Evolutionary conservation across 768 basidiomycete genomes (phyloP).

Genomic region (Podaxis sp.): DNA sequence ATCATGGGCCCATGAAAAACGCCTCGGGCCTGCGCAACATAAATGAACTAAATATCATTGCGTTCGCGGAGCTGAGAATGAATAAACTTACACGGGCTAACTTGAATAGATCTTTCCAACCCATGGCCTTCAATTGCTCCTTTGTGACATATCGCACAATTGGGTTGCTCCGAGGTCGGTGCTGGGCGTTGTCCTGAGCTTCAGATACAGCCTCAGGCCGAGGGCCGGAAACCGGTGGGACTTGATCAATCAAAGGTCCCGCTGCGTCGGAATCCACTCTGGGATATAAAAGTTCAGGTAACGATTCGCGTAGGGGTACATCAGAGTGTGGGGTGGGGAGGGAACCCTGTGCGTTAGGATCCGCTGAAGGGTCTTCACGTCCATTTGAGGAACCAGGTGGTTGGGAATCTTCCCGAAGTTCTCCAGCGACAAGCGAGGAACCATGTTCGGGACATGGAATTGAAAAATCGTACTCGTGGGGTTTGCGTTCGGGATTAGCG

Average conservation of each 20-base stretch:
- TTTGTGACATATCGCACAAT: neutral
- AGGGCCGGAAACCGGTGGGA: neutral
- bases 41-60: neutral
- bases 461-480: neutral
- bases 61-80: neutral
- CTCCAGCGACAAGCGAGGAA: neutral
- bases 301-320: neutral
- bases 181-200: neutral
- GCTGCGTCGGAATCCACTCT: neutral
- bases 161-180: neutral
- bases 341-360: neutral
- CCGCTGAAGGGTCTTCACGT: neutral
- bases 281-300: neutral
- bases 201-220: neutral
- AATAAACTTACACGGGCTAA: conserved; percentile 1
- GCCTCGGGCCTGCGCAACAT: neutral
- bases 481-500: neutral
- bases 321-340: neutral
- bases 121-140: neutral
- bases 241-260: neutral
- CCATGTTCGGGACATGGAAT: neutral
- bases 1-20: conserved; percentile 1
- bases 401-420: neutral
- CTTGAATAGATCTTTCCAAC: conserved; percentile 7
- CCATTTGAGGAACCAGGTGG: neutral